Evolutionary conservation across 2,329 filamentous ascomycete species (phyloP), one percentile per base, ranked within the genome.

Genomic region (Fusarium dlaminii): DNA sequence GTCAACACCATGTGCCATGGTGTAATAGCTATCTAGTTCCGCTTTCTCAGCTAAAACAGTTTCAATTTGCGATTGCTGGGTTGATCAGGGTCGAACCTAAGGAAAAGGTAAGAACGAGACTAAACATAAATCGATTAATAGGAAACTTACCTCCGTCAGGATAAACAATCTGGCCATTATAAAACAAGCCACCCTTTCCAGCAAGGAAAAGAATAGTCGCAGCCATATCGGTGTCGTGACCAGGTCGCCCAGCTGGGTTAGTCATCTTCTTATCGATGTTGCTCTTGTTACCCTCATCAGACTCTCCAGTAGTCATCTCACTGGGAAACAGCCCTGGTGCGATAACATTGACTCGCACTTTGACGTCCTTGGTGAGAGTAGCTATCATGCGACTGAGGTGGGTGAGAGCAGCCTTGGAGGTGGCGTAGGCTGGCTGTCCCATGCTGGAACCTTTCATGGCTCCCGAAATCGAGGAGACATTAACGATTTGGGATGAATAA

Each of bases 331-430:
- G 0, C 0, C 66, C 66, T 12, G 66, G 66, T 0, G 66, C 66
- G 18, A 68, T 68, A 3, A 68, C 46, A 6, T 68, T 68, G 5
- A 68, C 66, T 6, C 66, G 40, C 0, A 68, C 63, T 1, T 68
- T 68, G 8, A 68, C 20, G n/a, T 68, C 63, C 22, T 68, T 68
- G 18, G 34, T 30, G 2, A 68, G 40, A 10, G 66, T 68, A 10
- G 66, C 66, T 4, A 68, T 57, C 3, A 68, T 68, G 14, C 66
- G 66, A 3, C 63, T 68, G 6, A 68, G 63, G 22, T 68, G 66
- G 1, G 63, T 68, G 0, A 68, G 17, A 3, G 63, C 66, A 8
- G 66, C 66, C 13, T 55, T 68, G 2, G 66, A 68, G 13, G 63
- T 54, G 0, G 66, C 63, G 0, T 68, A 68, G 17, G 39, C 17